phyloP scores from a whole-genome alignment of 2,329 filamentous ascomycete species.

The Fusarium setosum region DNA sequence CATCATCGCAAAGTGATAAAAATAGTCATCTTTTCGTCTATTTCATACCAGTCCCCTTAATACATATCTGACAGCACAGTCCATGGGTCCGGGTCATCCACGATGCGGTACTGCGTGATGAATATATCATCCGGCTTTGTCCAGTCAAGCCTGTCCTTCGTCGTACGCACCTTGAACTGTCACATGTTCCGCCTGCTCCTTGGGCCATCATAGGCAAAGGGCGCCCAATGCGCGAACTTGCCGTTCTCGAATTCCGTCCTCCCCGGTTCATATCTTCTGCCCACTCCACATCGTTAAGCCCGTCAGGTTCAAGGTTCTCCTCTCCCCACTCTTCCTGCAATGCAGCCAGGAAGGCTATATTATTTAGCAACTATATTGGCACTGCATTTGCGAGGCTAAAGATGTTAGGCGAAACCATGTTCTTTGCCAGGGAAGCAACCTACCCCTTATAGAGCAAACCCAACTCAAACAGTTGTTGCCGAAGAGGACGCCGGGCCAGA shows the following conservation, averaged over 20 bases:
- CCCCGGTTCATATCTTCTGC: background rate
- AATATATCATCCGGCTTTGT: constrained; percentile 1
- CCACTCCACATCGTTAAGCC: constrained; percentile 4
- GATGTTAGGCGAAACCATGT: too few species aligned
- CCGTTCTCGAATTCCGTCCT: constrained; percentile 5
- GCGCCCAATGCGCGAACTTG: constrained; percentile 3
- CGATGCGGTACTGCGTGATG: background rate
- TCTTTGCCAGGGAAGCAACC: too few species aligned
- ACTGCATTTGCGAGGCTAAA: too few species aligned
- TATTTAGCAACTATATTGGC: too few species aligned
- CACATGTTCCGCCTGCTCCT: constrained; percentile 2
- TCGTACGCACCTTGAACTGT: background rate
- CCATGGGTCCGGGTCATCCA: background rate
- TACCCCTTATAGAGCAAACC: too few species aligned
- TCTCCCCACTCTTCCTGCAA: constrained; percentile 3
- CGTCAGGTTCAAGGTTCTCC: constrained; percentile 6
- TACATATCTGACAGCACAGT: background rate
- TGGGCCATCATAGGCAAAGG: background rate
- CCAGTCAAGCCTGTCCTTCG: constrained; percentile 4
- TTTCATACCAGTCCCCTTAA: background rate
- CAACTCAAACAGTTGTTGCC: too few species aligned
- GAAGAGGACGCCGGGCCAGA: too few species aligned
- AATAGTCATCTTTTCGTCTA: too few species aligned
- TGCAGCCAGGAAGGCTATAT: too few species aligned
- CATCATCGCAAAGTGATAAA: too few species aligned